Base-by-base conservation (phyloP, 164 flowering plant genomes). In the Magnolia officinalis region DNA sequence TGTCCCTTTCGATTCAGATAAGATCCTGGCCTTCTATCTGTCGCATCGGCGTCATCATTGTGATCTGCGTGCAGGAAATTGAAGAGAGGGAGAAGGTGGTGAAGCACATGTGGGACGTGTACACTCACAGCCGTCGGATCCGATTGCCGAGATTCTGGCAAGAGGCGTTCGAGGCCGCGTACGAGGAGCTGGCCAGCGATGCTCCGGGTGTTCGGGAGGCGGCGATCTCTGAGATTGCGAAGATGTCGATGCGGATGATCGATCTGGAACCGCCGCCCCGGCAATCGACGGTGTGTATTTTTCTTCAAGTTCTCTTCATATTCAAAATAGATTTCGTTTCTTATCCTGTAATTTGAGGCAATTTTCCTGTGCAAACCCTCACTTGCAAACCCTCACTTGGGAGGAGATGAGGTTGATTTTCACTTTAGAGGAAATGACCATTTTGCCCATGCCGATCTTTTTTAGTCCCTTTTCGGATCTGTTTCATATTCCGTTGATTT, bases 31-130 rank as follows among this genome's bases (percentile, higher is more conserved):
- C 8, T 8, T 61, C 51, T 52, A 73, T 73, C 51, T n/a, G 11
- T 18, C 51, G 49, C 24, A 55, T 55, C 61, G 61, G 16, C 2
- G 61, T 9, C 61, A 16, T 67, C 21, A 2, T 59, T 50, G 4
- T n/a, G 9, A 20, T 49, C 20, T 74, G 31, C 37, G 11, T 23
- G 63, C 77, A 96, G 99, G 99, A 96, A 85, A 87, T 96, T 86
- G 99, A 94, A 89, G 98, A 96, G 87, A 90, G 99, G 80, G 98
- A 94, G 89, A 93, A 91, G 78, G 88, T 93, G 80, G 99, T 96
- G 90, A 89, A 81, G 85, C 95, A 93, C 72, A 96, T 96, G 99
- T 94, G 98, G 99, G 97, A 96, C 81, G 92, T 93, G 77, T 94
- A 96, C 80, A 93, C 96, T 0, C 89, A 90, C 59, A 86, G 87